Percentiles rank a stretch among this genome's conserved stretches.
Evolutionary conservation across 345 rosid species (phyloP).

Genomic region (Dovyalis caffra): DNA sequence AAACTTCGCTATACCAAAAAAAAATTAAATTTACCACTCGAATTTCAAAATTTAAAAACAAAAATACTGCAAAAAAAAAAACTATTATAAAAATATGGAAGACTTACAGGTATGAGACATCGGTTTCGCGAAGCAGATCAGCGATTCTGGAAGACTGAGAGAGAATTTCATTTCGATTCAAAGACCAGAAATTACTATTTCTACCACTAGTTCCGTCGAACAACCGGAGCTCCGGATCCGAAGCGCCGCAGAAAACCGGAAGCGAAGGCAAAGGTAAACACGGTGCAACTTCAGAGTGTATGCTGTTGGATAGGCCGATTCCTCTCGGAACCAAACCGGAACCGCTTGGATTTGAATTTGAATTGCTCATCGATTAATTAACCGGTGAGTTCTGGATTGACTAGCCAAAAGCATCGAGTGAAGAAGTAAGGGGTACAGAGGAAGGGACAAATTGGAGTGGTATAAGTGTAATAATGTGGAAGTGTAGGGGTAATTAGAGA

Average conservation of each 20-base stretch:
- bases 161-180: slow-evolving; percentile 67
- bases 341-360: slow-evolving; percentile 28
- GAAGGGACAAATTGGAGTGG: not conserved
- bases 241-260: slow-evolving; percentile 82
- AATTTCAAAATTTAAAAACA: not conserved
- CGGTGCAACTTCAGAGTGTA: slow-evolving; percentile 89
- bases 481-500: slow-evolving; percentile 16
- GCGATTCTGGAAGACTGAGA: slow-evolving; percentile 71
- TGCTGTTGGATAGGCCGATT: slow-evolving; percentile 81
- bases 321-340: slow-evolving; percentile 50
- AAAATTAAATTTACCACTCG: not conserved
- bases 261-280: slow-evolving; percentile 88
- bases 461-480: slow-evolving; percentile 15
- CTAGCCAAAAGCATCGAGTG: slow-evolving; percentile 35
- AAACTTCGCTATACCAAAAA: no score
- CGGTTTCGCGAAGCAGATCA: slow-evolving; percentile 63
- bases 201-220: slow-evolving; percentile 49
- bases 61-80: not conserved
- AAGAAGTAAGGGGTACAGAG: slow-evolving; percentile 1
- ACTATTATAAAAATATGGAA: not conserved
- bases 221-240: slow-evolving; percentile 62
- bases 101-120: slow-evolving; percentile 91
- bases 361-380: slow-evolving; percentile 52
- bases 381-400: slow-evolving; percentile 26
- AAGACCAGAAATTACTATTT: slow-evolving; percentile 33